phyloP scores from a whole-genome alignment of 2,329 filamentous ascomycete species.

The Clarireedia hainanense region DNA sequence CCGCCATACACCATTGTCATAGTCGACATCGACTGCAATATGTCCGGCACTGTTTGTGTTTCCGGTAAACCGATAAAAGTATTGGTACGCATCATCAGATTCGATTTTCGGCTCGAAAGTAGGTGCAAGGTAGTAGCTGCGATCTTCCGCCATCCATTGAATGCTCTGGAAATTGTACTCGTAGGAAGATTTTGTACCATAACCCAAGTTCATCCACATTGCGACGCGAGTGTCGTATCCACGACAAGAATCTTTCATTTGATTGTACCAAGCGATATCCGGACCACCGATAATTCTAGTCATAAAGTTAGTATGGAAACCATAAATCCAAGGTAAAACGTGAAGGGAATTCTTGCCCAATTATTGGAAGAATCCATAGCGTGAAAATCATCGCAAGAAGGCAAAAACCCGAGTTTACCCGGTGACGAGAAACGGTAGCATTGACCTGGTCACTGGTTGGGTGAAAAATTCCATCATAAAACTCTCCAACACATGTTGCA shows the following conservation, averaged over 20 bases:
- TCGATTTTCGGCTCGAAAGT: not conserved
- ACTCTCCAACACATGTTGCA: no score
- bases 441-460: no score
- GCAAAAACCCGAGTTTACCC: not conserved
- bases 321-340: not conserved
- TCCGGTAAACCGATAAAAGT: conserved; percentile 8
- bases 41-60: not conserved
- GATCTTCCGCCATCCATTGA: not conserved
- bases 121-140: conserved; percentile 1
- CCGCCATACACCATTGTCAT: not conserved
- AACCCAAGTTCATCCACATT: conserved; percentile 7
- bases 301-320: not conserved
- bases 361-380: not conserved
- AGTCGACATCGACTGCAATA: conserved; percentile 5
- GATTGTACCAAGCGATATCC: conserved; percentile 11
- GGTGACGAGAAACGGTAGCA: no score
- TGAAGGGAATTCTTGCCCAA: conserved; percentile 7
- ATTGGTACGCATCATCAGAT: not conserved
- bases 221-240: conserved; percentile 13
- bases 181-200: not conserved
- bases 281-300: conserved; percentile 5
- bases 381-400: not conserved
- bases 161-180: not conserved
- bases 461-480: not conserved
- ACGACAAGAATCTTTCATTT: conserved; percentile 19